These are phyloP conservation scores for Euphrasia arctica DNA, from an alignment of 305 asterid species.

Conservation along the genomic window DNA sequence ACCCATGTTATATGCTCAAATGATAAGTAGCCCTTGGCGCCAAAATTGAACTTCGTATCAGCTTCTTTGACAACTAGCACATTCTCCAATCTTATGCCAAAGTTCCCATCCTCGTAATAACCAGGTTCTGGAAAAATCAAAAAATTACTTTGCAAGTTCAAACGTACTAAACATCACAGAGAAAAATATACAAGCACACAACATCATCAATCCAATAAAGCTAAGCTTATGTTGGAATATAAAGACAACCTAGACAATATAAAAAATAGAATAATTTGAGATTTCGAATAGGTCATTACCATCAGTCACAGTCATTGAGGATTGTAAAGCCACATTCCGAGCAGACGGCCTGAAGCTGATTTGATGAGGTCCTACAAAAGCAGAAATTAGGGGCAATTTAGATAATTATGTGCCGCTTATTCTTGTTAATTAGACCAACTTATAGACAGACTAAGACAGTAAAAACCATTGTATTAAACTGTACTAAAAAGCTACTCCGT, in stretches of 20 bases:
- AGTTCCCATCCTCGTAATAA: constrained; percentile 92
- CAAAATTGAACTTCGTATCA: constrained; percentile 87
- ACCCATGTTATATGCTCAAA: constrained; percentile 98
- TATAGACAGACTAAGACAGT: too few relatives aligned
- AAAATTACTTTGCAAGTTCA: constrained; percentile 1
- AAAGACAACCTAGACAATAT: background rate
- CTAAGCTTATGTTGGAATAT: background rate
- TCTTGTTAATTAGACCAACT: constrained; percentile 3
- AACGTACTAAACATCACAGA: background rate
- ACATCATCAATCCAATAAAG: background rate
- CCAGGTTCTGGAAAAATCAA: constrained; percentile 74
- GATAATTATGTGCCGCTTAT: constrained; percentile 11
- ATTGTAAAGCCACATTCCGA: constrained; percentile 65
- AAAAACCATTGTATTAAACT: too few relatives aligned
- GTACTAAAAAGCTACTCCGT: too few relatives aligned
- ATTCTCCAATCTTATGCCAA: constrained; percentile 94
- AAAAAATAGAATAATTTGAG: background rate
- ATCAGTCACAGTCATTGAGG: constrained; percentile 92
- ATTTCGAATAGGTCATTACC: constrained; percentile 38
- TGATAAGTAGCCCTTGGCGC: constrained; percentile 66
- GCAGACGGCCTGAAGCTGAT: constrained; percentile 91
- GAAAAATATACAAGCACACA: background rate
- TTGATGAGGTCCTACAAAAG: constrained; percentile 76
- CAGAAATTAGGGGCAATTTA: constrained; percentile 18
- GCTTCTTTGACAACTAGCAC: constrained; percentile 86